Evolutionary conservation across 768 basidiomycete genomes (phyloP), one percentile per base, ranked within the genome.

Genomic region (Suillus alpinus): DNA sequence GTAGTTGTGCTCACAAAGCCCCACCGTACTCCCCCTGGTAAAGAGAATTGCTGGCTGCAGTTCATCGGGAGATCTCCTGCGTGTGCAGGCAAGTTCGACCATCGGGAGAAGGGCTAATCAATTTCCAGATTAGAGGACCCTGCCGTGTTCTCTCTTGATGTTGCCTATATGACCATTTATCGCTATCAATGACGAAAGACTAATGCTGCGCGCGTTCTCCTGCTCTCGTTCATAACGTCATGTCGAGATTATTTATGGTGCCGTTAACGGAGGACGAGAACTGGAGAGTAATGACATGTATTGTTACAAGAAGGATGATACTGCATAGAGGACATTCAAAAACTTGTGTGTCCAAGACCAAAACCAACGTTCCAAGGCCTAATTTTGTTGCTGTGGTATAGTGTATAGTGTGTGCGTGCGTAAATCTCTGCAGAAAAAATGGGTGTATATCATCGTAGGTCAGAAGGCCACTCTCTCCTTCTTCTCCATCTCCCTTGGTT

Each of bases 391-490:
- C 10, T 50, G 49, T 50, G 49, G 18, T 50, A 49, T 49, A n/a
- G 18, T 1, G 4, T 50, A 29, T 50, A 50, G 18, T 50, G 5
- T 18, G 49, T 26, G 36, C 32, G 20, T 53, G 34, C 34, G 31
- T 51, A 23, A 52, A 40, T 53, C 32, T 46, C 32, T 46, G 29
- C 39, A 44, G 53, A 43, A 43, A 59, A 34, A 56, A 52, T 58
- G 50, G 55, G 41, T 10, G 41, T 14, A 29, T 49, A 62, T 81
- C 78, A 92, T 63, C 76, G 84, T 67, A 92, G 71, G 59, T 82
- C 84, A 58, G 69, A 70, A 0, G 91, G 90, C 92, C 92, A 93
- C 59, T 90, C 88, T 29, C 72, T 76, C 40, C 92, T 80, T 67
- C 81, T 78, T 58, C 80, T 74, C 86, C 87, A 88, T 41, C 84